Conservation (phyloP, 768 basidiomycete genomes). For the Rhizopogon rudus region DNA sequence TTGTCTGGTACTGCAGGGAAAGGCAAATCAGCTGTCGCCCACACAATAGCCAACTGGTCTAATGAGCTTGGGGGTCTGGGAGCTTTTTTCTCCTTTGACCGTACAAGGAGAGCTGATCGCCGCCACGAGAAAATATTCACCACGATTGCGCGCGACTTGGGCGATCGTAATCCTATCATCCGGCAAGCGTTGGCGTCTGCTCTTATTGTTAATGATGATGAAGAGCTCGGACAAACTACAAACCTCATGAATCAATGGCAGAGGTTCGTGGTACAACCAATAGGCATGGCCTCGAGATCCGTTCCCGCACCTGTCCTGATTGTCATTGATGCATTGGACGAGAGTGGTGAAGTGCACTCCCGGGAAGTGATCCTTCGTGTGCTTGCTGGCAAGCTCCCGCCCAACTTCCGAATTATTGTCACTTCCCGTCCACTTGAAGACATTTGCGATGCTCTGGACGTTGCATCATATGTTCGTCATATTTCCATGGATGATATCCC, state of each 20-base stretch:
- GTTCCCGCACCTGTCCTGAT: slow-evolving; percentile 15
- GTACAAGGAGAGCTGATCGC: not conserved
- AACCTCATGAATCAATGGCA: slow-evolving; percentile 8
- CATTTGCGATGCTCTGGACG: slow-evolving; percentile 4
- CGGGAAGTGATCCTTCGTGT: slow-evolving; percentile 13
- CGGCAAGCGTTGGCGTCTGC: not conserved
- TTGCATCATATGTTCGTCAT: not conserved
- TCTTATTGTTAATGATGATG: not conserved
- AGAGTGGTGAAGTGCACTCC: slow-evolving; percentile 4
- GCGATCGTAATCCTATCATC: not conserved
- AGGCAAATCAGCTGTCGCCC: slow-evolving; percentile 17
- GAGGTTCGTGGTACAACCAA: slow-evolving; percentile 11
- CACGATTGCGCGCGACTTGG: not conserved
- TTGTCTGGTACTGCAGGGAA: slow-evolving; percentile 10
- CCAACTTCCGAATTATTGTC: slow-evolving; percentile 11
- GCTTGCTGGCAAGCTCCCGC: not conserved
- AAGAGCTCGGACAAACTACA: not conserved
- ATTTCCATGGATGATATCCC: not conserved
- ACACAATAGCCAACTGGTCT: slow-evolving; percentile 9
- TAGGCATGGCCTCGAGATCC: not conserved
- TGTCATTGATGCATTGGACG: slow-evolving; percentile 23
- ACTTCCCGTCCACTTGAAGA: slow-evolving; percentile 6
- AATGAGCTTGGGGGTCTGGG: slow-evolving; percentile 7
- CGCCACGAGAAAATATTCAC: not conserved
- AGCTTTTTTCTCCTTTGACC: slow-evolving; percentile 11